A percentile compares a stretch with the other conserved stretches of the same genome.
phyloP scores from a whole-genome alignment of 257 asterid genomes.

The Salvia hispanica region DNA sequence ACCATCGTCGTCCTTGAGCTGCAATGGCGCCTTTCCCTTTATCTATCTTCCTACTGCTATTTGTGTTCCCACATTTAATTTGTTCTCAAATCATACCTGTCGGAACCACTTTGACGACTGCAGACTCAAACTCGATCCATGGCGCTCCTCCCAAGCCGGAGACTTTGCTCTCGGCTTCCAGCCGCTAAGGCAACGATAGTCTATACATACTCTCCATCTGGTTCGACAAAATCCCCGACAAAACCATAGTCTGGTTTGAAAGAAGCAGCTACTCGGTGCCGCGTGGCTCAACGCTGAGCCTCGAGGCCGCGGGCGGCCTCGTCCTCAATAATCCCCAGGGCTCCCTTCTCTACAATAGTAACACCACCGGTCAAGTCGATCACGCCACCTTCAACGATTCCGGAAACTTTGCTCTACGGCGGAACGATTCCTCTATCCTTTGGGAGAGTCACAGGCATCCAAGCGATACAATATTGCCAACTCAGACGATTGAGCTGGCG shows the following conservation, averaged over 20 bases:
- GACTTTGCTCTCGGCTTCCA: conserved; percentile 68
- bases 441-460: conserved; percentile 59
- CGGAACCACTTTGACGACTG: conserved; percentile 40
- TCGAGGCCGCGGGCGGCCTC: conserved; percentile 41
- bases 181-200: conserved; percentile 16
- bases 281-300: conserved; percentile 40
- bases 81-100: conserved; percentile 38
- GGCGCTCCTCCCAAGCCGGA: conserved; percentile 55
- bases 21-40: neutral
- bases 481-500: conserved; percentile 34
- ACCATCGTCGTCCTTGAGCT: too few species aligned
- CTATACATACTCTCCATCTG: conserved; percentile 52
- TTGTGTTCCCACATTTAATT: conserved; percentile 20
- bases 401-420: conserved; percentile 47
- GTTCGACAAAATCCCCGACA: conserved; percentile 47
- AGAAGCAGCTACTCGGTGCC: conserved; percentile 36
- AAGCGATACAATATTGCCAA: conserved; percentile 42
- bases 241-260: conserved; percentile 56
- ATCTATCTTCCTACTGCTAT: neutral
- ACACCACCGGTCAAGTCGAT: conserved; percentile 25
- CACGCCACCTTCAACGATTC: conserved; percentile 52
- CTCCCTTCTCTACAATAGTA: conserved; percentile 24
- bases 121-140: conserved; percentile 39
- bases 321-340: conserved; percentile 43
- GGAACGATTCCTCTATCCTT: conserved; percentile 28